Base-by-base conservation (phyloP, 331 rosid species). In the Spiraea crenata region DNA sequence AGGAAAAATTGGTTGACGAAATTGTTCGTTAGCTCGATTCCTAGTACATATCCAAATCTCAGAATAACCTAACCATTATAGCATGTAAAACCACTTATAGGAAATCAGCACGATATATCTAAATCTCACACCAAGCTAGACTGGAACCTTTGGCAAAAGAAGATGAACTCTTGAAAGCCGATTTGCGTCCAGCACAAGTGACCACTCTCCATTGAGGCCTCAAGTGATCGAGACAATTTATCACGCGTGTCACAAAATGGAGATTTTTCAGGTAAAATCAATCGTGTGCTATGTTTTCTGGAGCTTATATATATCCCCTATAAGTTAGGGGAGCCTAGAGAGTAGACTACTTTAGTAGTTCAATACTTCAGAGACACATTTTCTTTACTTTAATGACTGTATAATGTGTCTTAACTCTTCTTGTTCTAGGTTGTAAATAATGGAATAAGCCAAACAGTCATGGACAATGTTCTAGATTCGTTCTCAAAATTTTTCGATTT, bases 361-460 rank as follows among this genome's bases (percentile, higher is more conserved):
- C n/a, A n/a, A n/a, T n/a, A n/a, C n/a, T n/a, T n/a, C n/a, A n/a
- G n/a, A n/a, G n/a, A n/a, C n/a, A n/a, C n/a, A n/a, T n/a, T n/a
- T n/a, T n/a, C n/a, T n/a, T n/a, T n/a, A n/a, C n/a, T n/a, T n/a
- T n/a, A n/a, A n/a, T n/a, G n/a, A n/a, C n/a, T n/a, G n/a, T n/a
- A n/a, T n/a, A n/a, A n/a, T n/a, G 1, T 13, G 1, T 25, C 6
- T 20, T 4, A 2, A 11, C 12, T 40, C 5, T 12, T 45, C 3
- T 7, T 44, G 16, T 70, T 70, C 56, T 15, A 70, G 74, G 7
- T 57, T 25, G 46, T 46, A 15, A 70, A 70, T 70, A 65, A 57
- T 34, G 74, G 74, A 2, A 57, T 70, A 57, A 57, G 45, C 34
- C 9, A 56, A 46, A 0, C 31, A 3, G 74, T 25, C 16, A 57